Evolutionary conservation across 2,329 filamentous ascomycete species (phyloP), one percentile per base, ranked within the genome.

Genomic region (Fusarium beomiforme): DNA sequence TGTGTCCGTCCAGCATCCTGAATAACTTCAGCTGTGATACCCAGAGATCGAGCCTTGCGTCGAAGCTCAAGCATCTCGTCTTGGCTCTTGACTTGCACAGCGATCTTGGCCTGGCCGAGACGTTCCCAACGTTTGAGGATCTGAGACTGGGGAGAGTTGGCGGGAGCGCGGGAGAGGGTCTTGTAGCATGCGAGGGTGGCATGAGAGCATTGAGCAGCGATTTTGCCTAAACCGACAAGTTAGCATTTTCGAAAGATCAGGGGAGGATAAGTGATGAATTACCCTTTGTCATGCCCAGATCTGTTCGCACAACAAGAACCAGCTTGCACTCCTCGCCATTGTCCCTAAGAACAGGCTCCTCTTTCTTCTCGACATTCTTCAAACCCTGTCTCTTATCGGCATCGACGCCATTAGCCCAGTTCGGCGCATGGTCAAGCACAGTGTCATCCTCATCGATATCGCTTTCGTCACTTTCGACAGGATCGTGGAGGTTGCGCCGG

Each of bases 121-220:
- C 85, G 86, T 83, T 99, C 96, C 96, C 96, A 99, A 72, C 92
- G 91, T 72, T 87, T 87, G 51, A 99, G 88, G 56, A 97, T 84
- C 44, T 84, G 84, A 60, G 90, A 88, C 49, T 87, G 85, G 17
- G 88, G 81, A 26, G 86, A 85, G 39, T 84, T 81, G 42, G 87
- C 83, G 56, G 86, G 83, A n/a, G 89, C 84, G 59, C 85, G 82
- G 61, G 89, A 83, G 71, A 97, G 90, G 64, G 90, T 85, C 84
- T 98, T 98, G 90, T 97, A 99, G 88, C 95, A 98, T 59, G 95
- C 95, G 61, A 99, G 90, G 6, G 95, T 97, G n/a, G 96, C 96
- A 82, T 98, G 96, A 53, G 92, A 93, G 83, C 93, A 95, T 83
- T 98, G 96, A 11, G 96, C 96, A 62, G 94, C 96, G 77, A 98